phyloP scores from a whole-genome alignment of 2,329 filamentous ascomycete species.

The Sarocladiaceae sp. region DNA sequence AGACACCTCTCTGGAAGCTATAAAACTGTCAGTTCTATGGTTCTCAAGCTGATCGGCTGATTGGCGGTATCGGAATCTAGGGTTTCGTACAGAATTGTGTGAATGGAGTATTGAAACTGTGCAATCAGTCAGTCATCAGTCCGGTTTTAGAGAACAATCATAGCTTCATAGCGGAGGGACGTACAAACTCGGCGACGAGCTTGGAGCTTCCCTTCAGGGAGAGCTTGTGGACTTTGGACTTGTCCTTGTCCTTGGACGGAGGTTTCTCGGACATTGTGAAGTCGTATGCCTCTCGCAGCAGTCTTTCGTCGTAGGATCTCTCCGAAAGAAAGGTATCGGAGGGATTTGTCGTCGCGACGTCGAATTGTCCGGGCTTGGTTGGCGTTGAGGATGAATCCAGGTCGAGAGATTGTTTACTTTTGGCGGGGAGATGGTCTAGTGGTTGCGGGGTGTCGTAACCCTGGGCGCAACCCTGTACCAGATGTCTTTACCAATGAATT shows the following conservation, averaged over 20 bases:
- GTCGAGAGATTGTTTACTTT: conserved; percentile 10
- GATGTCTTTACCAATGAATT: no score
- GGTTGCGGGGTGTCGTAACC: neutral
- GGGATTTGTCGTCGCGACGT: neutral
- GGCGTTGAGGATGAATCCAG: neutral
- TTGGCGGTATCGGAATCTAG: no score
- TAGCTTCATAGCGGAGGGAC: no score
- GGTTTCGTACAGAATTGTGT: conserved; percentile 84
- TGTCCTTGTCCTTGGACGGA: conserved; percentile 49
- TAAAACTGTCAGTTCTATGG: neutral
- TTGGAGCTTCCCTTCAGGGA: conserved; percentile 81
- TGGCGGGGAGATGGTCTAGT: conserved; percentile 1
- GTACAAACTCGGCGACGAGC: conserved; percentile 90
- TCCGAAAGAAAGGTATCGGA: no score
- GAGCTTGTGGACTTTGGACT: conserved; percentile 92
- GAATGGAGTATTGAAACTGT: conserved; percentile 95
- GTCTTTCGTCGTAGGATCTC: no score
- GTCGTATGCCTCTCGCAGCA: no score
- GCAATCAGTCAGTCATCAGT: neutral
- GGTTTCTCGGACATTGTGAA: conserved; percentile 3
- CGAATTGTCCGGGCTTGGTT: neutral
- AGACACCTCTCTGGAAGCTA: conserved; percentile 80
- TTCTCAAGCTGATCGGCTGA: no score
- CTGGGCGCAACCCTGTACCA: no score
- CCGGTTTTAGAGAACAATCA: no score